These are phyloP conservation scores for Thelephora terrestris DNA, from an alignment of 1,284 basidiomycete genomes.

Conservation along the genomic window DNA sequence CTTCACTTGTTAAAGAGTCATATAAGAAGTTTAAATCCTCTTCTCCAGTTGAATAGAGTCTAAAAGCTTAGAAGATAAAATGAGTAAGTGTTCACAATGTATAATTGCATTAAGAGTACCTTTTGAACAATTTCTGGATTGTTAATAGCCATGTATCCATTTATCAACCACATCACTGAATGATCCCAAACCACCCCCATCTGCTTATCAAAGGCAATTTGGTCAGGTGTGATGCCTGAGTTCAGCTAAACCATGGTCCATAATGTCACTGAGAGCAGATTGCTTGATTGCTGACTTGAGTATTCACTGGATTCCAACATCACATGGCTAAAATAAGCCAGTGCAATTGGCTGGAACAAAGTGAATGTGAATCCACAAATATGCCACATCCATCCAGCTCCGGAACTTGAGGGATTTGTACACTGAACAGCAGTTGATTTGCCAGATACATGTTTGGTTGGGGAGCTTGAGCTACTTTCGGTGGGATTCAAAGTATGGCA, in stretches of 20 bases:
- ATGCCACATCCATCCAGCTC: constrained; percentile 16
- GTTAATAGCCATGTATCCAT: constrained; percentile 11
- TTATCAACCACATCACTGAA: constrained; percentile 13
- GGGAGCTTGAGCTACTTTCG: constrained; percentile 15
- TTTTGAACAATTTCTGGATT: constrained; percentile 10
- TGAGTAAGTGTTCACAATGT: background rate
- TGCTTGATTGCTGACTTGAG: constrained; percentile 16
- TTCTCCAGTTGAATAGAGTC: background rate
- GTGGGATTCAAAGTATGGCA: constrained; percentile 21
- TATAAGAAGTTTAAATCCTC: constrained; percentile 7
- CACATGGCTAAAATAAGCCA: constrained; percentile 16
- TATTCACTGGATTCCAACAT: constrained; percentile 18
- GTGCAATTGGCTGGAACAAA: constrained; percentile 18
- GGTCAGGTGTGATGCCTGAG: constrained; percentile 2
- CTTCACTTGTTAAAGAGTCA: constrained; percentile 5
- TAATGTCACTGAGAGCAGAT: constrained; percentile 7
- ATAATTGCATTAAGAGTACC: background rate
- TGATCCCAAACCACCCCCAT: constrained; percentile 9
- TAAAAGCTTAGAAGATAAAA: constrained; percentile 4
- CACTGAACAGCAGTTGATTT: constrained; percentile 29
- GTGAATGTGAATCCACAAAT: constrained; percentile 13
- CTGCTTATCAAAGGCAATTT: constrained; percentile 10
- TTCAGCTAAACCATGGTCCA: constrained; percentile 8
- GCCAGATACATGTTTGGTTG: constrained; percentile 18
- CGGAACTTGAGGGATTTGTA: constrained; percentile 25